Evolutionary conservation across 805 yeast genomes (phyloP).

Genomic region (Ogataea paradorogensis): DNA sequence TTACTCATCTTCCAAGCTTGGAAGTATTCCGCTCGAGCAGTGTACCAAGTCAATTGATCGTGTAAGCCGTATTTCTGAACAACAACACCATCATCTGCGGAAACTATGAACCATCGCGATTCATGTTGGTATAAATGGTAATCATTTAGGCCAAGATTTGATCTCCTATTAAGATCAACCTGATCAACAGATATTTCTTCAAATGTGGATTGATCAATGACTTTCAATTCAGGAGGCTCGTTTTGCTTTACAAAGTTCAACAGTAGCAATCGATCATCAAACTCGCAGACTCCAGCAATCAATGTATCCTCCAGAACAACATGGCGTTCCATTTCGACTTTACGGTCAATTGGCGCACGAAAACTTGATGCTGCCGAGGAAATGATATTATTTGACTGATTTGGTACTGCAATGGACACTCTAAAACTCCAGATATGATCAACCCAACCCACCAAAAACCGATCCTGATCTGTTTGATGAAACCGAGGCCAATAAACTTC

Average conservation of each 20-base stretch:
- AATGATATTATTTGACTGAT: conserved; percentile 34
- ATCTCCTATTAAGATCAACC: conserved; percentile 56
- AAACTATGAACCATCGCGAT: conserved; percentile 59
- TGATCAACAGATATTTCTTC: conserved; percentile 79
- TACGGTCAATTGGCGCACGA: conserved; percentile 41
- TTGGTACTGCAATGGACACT: conserved; percentile 8
- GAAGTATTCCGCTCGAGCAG: conserved; percentile 47
- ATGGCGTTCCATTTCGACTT: conserved; percentile 46
- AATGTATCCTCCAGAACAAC: conserved; percentile 47
- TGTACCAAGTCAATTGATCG: conserved; percentile 75
- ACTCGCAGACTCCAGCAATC: conserved; percentile 76
- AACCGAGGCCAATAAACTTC: conserved; percentile 85
- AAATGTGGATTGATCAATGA: conserved; percentile 63
- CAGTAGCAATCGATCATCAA: conserved; percentile 63
- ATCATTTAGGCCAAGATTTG: conserved; percentile 73
- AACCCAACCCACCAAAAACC: conserved; percentile 81
- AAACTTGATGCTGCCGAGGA: conserved; percentile 54
- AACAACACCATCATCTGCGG: conserved; percentile 78
- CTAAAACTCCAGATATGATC: conserved; percentile 64
- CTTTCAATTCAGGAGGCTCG: conserved; percentile 67
- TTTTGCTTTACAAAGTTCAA: conserved; percentile 41
- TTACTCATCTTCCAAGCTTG: conserved; percentile 81
- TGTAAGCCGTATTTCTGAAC: conserved; percentile 66
- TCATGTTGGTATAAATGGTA: conserved; percentile 58
- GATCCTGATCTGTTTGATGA: conserved; percentile 59